Evolutionary conservation across 345 rosid species (phyloP), one percentile per base, ranked within the genome.

Genomic region (Acer negundo): DNA sequence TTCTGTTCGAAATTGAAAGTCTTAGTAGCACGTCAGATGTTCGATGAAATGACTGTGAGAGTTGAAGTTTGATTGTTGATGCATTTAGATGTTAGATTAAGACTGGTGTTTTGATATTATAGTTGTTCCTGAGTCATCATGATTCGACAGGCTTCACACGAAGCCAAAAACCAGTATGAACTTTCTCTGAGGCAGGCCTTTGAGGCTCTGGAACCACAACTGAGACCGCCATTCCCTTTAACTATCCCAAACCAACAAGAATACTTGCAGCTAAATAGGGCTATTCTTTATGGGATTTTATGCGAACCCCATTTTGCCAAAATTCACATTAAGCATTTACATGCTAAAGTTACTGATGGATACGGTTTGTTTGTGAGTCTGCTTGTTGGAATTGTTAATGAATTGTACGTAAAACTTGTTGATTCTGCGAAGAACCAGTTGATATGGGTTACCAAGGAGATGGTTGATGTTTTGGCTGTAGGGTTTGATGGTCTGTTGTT

Each of bases 261-360:
- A 72, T 93, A 79, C 80, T 66, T 79, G 10, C 86, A 81, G 22
- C 94, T 92, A 67, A 89, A 83, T 56, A 85, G 67, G 64, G 98
- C 95, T 44, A 86, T 95, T 67, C 82, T 89, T 69, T 93, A 75
- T 62, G 94, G 92, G 46, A 73, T 91, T 74, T 75, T 95, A 68
- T 84, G 85, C 65, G 86, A 92, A 69, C 77, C 92, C 69, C 83
- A 42, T 69, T 72, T 70, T 53, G 86, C 87, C 69, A 85, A 83
- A 72, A 80, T 67, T 72, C 93, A 89, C 70, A 76, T 87, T 56
- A 93, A 89, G 85, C 83, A 88, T 76, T 61, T 93, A n/a, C 97
- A 95, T 66, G 92, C 91, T 73, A 72, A 84, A 35, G 93, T 95
- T 63, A 75, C 87, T 72, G 97, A 92, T 78, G 96, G 97, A 75